These are phyloP conservation scores for Misopates orontium DNA, from an alignment of 257 asterid species.

Conservation along the genomic window DNA sequence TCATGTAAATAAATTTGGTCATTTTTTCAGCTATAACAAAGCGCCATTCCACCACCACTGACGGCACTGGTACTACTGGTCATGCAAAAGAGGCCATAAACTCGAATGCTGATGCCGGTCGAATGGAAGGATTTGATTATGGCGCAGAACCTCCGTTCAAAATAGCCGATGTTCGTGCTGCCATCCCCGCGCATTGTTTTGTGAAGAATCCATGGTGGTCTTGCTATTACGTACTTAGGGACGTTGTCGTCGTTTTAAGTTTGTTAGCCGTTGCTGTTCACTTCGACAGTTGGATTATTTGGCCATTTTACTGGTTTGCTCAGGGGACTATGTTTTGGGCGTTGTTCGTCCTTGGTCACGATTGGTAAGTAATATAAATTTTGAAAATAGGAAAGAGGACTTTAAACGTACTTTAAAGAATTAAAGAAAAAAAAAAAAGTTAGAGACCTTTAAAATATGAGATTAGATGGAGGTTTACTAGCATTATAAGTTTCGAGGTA, in stretches of 20 bases:
- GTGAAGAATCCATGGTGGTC: conserved; percentile 62
- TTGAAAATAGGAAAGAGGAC: too few relatives aligned
- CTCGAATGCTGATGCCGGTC: too few relatives aligned
- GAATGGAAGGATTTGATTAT: conserved; percentile 41
- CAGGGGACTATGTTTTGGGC: conserved; percentile 82
- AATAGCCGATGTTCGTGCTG: conserved; percentile 58
- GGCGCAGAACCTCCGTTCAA: conserved; percentile 65
- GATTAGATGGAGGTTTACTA: too few relatives aligned
- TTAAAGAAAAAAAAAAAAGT: too few relatives aligned
- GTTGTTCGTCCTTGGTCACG: conserved; percentile 73
- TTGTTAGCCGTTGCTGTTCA: conserved; percentile 42
- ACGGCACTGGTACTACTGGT: too few relatives aligned
- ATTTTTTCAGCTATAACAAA: too few relatives aligned
- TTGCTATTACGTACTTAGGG: conserved; percentile 42
- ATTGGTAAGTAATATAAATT: conserved; percentile 62
- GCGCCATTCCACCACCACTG: too few relatives aligned
- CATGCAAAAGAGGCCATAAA: too few relatives aligned
- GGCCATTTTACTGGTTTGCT: conserved; percentile 57
- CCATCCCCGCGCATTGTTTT: conserved; percentile 72
- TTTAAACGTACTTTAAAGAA: too few relatives aligned
- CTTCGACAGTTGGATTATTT: conserved; percentile 39
- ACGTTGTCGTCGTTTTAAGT: conserved; percentile 34
- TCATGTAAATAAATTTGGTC: too few relatives aligned
- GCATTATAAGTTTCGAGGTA: too few relatives aligned
- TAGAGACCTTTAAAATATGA: too few relatives aligned